Percentiles rank a stretch among this genome's conserved stretches.
phyloP scores from a whole-genome alignment of 1,139 yeast species.

The Zhuliangozyma blackwelliae region DNA sequence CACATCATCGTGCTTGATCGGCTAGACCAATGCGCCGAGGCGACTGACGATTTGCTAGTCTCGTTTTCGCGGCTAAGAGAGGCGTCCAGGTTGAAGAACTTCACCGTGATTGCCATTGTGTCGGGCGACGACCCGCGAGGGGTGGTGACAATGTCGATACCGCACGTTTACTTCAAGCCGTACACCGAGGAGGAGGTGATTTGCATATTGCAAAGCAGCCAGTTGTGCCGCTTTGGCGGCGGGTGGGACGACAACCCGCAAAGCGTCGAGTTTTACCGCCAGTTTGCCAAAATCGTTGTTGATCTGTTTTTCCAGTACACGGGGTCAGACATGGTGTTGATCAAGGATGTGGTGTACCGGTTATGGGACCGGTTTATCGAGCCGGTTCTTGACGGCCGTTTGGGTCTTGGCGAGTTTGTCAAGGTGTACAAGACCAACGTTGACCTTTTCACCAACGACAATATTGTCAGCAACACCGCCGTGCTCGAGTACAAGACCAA shows the following conservation, averaged over 20 bases:
- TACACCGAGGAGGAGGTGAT: conserved; percentile 41
- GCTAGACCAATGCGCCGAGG: conserved; percentile 52
- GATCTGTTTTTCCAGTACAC: conserved; percentile 50
- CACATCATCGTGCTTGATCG: conserved; percentile 59
- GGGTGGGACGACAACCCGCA: conserved; percentile 19
- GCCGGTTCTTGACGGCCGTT: conserved; percentile 32
- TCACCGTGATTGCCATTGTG: conserved; percentile 29
- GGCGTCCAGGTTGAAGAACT: conserved; percentile 25
- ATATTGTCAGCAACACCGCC: conserved; percentile 31
- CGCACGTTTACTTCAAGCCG: conserved; percentile 45
- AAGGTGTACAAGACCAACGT: conserved; percentile 43
- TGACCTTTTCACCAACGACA: conserved; percentile 37
- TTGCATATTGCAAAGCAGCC: conserved; percentile 28
- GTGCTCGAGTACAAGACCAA: conserved; percentile 24
- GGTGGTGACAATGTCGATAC: conserved; percentile 43
- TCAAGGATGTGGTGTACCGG: conserved; percentile 38
- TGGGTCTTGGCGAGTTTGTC: conserved; percentile 36
- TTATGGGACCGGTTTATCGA: conserved; percentile 52
- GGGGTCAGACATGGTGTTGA: conserved; percentile 46
- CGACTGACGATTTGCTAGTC: conserved; percentile 39
- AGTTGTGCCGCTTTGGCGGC: conserved; percentile 22
- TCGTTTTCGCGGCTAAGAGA: conserved; percentile 49
- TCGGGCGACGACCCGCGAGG: conserved; percentile 45
- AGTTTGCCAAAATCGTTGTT: conserved; percentile 46
- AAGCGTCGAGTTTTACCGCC: conserved; percentile 39